These are phyloP conservation scores for Xenosphaeropsis pyriputrescens DNA, from an alignment of 2,329 filamentous ascomycete species.

Conservation along the genomic window DNA sequence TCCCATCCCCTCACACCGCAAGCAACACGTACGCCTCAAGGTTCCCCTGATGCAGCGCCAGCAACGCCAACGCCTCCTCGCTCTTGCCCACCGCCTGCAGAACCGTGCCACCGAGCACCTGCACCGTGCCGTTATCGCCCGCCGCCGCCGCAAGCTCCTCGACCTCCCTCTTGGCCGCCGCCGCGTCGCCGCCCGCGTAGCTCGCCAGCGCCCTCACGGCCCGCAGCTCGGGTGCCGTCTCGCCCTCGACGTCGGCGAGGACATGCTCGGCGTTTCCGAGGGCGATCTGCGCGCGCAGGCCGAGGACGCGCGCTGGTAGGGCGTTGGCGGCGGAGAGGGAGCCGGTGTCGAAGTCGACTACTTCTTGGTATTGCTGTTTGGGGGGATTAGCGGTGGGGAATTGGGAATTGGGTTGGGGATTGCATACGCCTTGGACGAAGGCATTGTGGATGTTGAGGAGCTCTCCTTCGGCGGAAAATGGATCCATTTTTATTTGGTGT, in stretches of 20 bases:
- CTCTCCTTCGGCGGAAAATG: conserved; percentile 57
- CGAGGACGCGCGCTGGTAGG: conserved; percentile 61
- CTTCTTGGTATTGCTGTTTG: conserved; percentile 62
- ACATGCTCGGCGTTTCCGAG: conserved; percentile 66
- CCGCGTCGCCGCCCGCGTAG: conserved; percentile 41
- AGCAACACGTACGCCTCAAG: conserved; percentile 37
- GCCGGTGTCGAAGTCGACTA: conserved; percentile 72
- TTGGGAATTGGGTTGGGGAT: not conserved
- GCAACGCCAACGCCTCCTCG: conserved; percentile 70
- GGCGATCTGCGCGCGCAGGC: conserved; percentile 71
- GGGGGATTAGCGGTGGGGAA: not conserved
- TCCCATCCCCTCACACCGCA: no score
- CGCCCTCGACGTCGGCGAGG: conserved; percentile 49
- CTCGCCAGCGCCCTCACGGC: conserved; percentile 68
- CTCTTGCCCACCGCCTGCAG: conserved; percentile 65
- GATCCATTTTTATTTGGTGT: conserved; percentile 37
- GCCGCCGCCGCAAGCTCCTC: conserved; percentile 54
- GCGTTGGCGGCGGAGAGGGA: conserved; percentile 67
- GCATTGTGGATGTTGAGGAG: conserved; percentile 57
- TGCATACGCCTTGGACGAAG: conserved; percentile 47
- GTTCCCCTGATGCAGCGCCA: conserved; percentile 75
- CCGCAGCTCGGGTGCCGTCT: conserved; percentile 54
- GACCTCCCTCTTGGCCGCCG: conserved; percentile 45
- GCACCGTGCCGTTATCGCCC: conserved; percentile 64
- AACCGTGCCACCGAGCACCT: conserved; percentile 70